Conservation (phyloP, 345 rosid species). For the Microcos paniculata region DNA sequence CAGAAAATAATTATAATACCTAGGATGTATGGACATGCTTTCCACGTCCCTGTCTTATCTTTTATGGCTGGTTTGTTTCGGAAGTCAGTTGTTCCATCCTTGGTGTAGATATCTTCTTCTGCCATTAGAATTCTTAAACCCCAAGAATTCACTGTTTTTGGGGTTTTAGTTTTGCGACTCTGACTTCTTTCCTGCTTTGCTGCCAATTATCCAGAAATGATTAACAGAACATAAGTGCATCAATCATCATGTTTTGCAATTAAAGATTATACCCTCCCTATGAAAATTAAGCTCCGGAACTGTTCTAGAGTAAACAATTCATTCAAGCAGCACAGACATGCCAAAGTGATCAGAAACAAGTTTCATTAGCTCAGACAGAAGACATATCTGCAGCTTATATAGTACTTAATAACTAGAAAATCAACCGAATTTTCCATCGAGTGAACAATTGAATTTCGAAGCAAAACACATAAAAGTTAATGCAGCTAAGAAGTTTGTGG, state of each 20-base stretch:
- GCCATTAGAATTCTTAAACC: slow-evolving; percentile 19
- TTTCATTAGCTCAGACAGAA: not conserved
- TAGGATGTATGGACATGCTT: slow-evolving; percentile 40
- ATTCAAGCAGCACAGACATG: not conserved
- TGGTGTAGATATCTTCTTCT: slow-evolving; percentile 29
- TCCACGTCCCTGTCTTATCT: slow-evolving; percentile 43
- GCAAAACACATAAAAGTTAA: not conserved
- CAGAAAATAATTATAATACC: slow-evolving; percentile 21
- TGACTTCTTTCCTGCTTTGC: not conserved
- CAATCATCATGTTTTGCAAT: not conserved
- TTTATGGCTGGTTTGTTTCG: slow-evolving; percentile 32
- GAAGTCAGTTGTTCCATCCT: slow-evolving; percentile 39
- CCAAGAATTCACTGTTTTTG: not conserved
- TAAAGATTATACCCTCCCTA: not conserved
- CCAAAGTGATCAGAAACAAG: not conserved
- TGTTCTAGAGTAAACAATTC: not conserved
- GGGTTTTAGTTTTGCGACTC: not conserved
- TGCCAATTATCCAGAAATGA: not conserved
- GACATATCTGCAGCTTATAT: too few relatives aligned
- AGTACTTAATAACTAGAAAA: not conserved
- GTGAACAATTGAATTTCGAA: not conserved
- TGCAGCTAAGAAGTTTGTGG: not conserved
- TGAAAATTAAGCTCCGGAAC: not conserved
- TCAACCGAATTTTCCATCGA: not conserved
- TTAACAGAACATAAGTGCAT: not conserved